Conservation (phyloP, 192 early-diverging fungal genomes). For the Entophlyctis helioformis region DNA sequence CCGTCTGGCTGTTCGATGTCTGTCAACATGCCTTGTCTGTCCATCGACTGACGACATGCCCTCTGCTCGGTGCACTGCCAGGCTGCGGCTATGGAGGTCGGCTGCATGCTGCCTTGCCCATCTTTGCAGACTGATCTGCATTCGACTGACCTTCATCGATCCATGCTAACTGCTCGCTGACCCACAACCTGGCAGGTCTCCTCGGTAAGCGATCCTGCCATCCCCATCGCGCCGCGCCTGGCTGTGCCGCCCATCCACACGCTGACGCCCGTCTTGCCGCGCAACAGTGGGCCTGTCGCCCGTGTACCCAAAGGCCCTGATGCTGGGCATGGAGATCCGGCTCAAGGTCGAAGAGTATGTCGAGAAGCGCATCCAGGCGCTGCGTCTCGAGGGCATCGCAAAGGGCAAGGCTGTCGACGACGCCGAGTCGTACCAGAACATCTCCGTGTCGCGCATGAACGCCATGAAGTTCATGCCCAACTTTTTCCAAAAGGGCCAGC, state of each 20-base stretch:
- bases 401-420: constrained; percentile 30
- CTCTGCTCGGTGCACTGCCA: neutral
- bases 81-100: constrained; percentile 96
- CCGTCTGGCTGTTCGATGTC: too few relatives aligned
- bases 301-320: constrained; percentile 81
- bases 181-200: too few relatives aligned
- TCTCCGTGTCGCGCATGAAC: constrained; percentile 95
- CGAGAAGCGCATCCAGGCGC: constrained; percentile 72
- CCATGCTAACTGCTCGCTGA: too few relatives aligned
- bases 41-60: too few relatives aligned
- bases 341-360: constrained; percentile 92
- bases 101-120: too few relatives aligned
- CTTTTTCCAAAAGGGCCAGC: constrained; percentile 92
- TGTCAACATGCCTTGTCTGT: too few relatives aligned
- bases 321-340: constrained; percentile 99
- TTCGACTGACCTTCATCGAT: too few relatives aligned
- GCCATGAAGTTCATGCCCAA: constrained; percentile 98
- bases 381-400: constrained; percentile 26
- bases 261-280: too few relatives aligned
- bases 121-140: too few relatives aligned
- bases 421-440: constrained; percentile 82
- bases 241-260: too few relatives aligned
- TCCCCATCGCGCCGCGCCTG: too few relatives aligned
- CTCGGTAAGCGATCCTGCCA: too few relatives aligned
- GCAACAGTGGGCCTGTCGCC: constrained; percentile 69